Base-by-base conservation (phyloP, 345 rosid genomes). In the Populus davidiana region DNA sequence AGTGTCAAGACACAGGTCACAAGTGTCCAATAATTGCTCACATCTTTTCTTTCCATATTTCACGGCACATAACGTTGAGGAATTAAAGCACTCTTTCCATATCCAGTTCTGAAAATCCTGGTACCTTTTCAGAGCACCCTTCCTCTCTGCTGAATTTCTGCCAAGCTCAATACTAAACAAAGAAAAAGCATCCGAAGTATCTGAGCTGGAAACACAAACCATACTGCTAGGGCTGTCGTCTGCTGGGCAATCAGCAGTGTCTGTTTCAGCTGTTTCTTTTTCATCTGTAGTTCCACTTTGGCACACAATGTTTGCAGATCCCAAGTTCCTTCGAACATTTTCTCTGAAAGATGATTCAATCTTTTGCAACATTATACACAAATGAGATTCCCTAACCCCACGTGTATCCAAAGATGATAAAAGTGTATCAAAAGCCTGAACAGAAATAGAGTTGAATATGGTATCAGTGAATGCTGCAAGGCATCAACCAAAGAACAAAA, bases 301-400 rank as follows among this genome's bases (percentile, higher is more conserved):
- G 67, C 76, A 79, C 50, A 67, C 71, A 63, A 74, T 68, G 49
- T 77, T 80, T 68, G 71, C 81, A 79, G 82, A 79, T 35, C 75
- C 81, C 72, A 79, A 65, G 77, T 72, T 85, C 81, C 84, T 84
- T 43, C 83, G 77, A 43, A 84, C 84, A 80, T 86, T 89, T 70
- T 86, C 91, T 88, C 91, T 94, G 83, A 94, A 96, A 80, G 91
- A 81, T 27, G 81, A 82, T 83, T 96, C 96, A 54, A 94, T 84
- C 87, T 91, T 91, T 81, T 85, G 94, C 84, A 94, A 73, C 98
- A 96, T 94, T 85, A 96, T 77, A 74, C 92, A 87, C 86, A 96
- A 85, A 88, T 94, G 98, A 59, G 99, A 94, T 78, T 96, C 99
- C 82, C 99, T 90, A 71, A 91, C 79, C 79, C 99, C 99, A 27